phyloP scores from a whole-genome alignment of 805 yeast species.

The Teunomyces barrocoloradensis region DNA sequence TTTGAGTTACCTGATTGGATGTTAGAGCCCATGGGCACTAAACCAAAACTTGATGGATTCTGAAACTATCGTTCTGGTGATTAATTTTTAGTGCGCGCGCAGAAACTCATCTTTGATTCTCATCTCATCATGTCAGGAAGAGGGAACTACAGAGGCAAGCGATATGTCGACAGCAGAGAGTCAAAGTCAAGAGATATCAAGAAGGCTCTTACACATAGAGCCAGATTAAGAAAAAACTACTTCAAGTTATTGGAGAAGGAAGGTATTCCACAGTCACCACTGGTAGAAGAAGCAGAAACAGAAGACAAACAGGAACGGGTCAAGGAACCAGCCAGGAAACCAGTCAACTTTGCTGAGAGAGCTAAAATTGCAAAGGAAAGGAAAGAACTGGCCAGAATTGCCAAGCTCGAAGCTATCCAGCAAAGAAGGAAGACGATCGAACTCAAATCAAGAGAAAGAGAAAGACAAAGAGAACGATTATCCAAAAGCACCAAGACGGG shows the following conservation, averaged over 20 bases:
- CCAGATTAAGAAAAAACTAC: conserved; percentile 77
- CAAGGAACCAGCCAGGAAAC: conserved; percentile 21
- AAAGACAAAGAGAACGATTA: conserved; percentile 39
- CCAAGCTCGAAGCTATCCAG: conserved; percentile 38
- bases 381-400: conserved; percentile 40
- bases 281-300: conserved; percentile 7
- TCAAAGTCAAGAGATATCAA: conserved; percentile 63
- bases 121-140: conserved; percentile 10
- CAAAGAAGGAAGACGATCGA: conserved; percentile 34
- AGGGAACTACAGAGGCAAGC: conserved; percentile 18
- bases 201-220: conserved; percentile 71
- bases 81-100: not conserved
- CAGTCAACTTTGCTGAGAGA: conserved; percentile 44
- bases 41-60: too few relatives aligned
- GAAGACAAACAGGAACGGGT: conserved; percentile 5
- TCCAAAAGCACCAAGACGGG: conserved; percentile 64
- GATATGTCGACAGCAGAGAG: conserved; percentile 36
- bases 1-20: too few relatives aligned
- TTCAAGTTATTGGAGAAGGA: conserved; percentile 75
- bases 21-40: too few relatives aligned
- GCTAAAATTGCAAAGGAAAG: conserved; percentile 46
- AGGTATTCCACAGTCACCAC: conserved; percentile 56
- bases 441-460: conserved; percentile 38
- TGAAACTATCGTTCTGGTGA: too few relatives aligned
- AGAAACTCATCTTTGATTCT: not conserved